Base-by-base conservation (phyloP, 768 basidiomycete species). In the Leccinellum albellum region DNA sequence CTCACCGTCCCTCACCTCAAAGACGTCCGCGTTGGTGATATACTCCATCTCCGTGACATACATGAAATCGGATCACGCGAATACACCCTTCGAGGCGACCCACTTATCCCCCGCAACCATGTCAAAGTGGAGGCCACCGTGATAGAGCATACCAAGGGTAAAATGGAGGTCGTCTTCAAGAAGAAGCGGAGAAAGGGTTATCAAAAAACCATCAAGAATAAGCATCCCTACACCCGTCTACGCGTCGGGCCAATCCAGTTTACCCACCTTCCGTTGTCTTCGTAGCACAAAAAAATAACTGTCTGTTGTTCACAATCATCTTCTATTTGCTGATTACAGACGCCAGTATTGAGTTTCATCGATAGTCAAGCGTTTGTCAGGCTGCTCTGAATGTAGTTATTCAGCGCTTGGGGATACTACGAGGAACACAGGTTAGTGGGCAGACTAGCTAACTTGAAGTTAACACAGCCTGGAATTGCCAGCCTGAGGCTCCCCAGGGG, bases 151-250 rank as follows among this genome's bases (percentile, higher is more conserved):
- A 98, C 97, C 44, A 98, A 95, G 73, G 91, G 93, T 8, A 81
- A 82, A 53, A 89, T 98, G 90, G 90, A 96, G 74, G 81, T 79
- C 65, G 89, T 91, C 54, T 84, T 95, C 76, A 97, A 98, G 80
- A 96, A 95, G 79, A 99, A 98, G 80, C 78, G 94, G 75, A 87
- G 97, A 86, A 98, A 98, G 79, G 94, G 96, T 10, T 98, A 98
- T 76, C 85, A 90, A 75, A 91, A 92, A 76, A 94, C 91, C 8
- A 91, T 98, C 61, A 82, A 85, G 70, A 88, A 93, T 73, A 98
- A 98, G 74, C 93, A 94, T 70, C 89, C 88, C 2, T 98, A 91
- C 77, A 98, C 96, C n/a, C 84, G 94, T 69, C 81, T 99, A 57
- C 82, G 95, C 51, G 89, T 99, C 62, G 94, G 94, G 20, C 80